Evolutionary conservation across 2,329 filamentous ascomycete genomes (phyloP), one percentile per base, ranked within the genome.

Genomic region (Emergomyces pasteurianus): DNA sequence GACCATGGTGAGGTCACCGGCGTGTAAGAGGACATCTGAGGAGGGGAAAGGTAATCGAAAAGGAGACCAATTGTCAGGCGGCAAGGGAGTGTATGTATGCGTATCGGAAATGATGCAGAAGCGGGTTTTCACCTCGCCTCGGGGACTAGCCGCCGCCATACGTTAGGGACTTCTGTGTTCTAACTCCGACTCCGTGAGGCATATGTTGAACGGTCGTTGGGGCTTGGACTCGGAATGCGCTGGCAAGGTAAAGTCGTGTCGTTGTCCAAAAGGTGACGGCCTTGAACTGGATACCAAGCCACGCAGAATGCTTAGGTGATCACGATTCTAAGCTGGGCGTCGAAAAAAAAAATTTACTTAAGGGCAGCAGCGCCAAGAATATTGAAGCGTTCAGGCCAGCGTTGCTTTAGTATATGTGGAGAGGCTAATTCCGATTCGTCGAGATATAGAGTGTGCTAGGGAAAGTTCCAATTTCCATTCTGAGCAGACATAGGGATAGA

Each of bases 1-100:
- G 42, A 77, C 71, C 68, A 77, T 78, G 10, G 83, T 85, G 46
- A 86, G 71, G 69, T 86, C 83, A 58, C 83, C 83, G 62, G 80
- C 80, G 67, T 85, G 83, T 4, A 85, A 73, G 18, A 83, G 74
- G 26, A 85, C 75, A 67, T 84, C 78, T 42, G 78, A 76, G 55
- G 69, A 65, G 4, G 80, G 81, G 9, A 83, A 72, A 0, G 81
- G 80, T 26, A 67, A 62, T 34, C 72, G 71, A 68, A 73, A 77
- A 54, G 73, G 64, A 58, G 62, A 60, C 38, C 63, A 53, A 21
- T 64, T 67, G 52, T 61, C 53, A 8, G 68, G 43, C 14, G 67
- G 65, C 55, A 63, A 61, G 6, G 71, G 73, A 21, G 65, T 56
- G 34, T 58, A 52, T 50, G 67, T 73, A 65, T 78, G 76, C 1